Conservation (phyloP, 1,284 basidiomycete genomes). For the Cerioporus squamosus region DNA sequence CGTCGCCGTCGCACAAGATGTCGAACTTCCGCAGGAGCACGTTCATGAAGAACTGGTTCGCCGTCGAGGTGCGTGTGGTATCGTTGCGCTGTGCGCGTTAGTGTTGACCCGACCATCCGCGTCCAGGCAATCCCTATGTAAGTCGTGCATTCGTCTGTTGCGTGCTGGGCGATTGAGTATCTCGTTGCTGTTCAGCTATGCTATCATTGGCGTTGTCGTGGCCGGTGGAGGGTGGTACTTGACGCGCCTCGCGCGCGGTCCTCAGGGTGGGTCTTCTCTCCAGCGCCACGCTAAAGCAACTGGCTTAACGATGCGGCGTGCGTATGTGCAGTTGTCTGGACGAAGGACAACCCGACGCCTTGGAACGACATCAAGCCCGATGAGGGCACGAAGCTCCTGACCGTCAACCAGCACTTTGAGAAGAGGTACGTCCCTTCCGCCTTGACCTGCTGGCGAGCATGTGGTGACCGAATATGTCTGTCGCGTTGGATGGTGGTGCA, state of each 20-base stretch:
- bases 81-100: background rate
- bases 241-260: constrained; percentile 70
- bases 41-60: constrained; percentile 80
- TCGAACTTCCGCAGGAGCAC: constrained; percentile 30
- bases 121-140: constrained; percentile 78
- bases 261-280: constrained; percentile 55
- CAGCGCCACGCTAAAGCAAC: background rate
- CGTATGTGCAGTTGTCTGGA: constrained; percentile 74
- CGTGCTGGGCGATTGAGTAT: background rate
- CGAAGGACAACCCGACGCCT: constrained; percentile 77
- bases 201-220: constrained; percentile 68
- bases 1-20: constrained; percentile 26
- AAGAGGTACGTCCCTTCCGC: constrained; percentile 53
- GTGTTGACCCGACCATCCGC: background rate
- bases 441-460: background rate
- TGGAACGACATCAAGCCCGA: constrained; percentile 78
- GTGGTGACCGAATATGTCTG: constrained; percentile 12
- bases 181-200: constrained; percentile 52
- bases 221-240: constrained; percentile 76
- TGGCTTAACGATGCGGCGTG: background rate
- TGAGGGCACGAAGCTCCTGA: constrained; percentile 71
- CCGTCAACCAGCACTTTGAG: constrained; percentile 73
- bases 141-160: constrained; percentile 35
- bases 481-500: constrained; percentile 32
- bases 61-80: constrained; percentile 66